Evolutionary conservation across 345 rosid genomes (phyloP).

Genomic region (Iberis pinnata): DNA sequence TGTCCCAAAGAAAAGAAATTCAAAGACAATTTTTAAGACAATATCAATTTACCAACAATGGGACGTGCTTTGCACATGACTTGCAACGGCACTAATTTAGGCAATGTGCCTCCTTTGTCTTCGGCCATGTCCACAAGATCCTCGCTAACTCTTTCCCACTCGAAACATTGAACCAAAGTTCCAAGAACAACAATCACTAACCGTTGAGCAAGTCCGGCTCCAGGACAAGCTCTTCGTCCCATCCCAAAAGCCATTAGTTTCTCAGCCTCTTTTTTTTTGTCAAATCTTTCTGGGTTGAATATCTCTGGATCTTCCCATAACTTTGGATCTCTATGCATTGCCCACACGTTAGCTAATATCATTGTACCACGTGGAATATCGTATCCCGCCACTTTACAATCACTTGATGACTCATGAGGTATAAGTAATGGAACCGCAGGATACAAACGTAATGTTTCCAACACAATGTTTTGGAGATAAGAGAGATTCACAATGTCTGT

Average conservation of each 20-base stretch:
- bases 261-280: slow-evolving; percentile 11
- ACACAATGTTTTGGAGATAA: slow-evolving; percentile 37
- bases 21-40: neutral
- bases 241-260: slow-evolving; percentile 37
- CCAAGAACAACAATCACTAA: slow-evolving; percentile 31
- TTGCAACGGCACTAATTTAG: slow-evolving; percentile 28
- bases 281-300: slow-evolving; percentile 49
- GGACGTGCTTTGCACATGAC: slow-evolving; percentile 36
- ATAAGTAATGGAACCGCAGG: slow-evolving; percentile 40
- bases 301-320: slow-evolving; percentile 37
- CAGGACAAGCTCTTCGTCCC: slow-evolving; percentile 46
- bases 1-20: neutral
- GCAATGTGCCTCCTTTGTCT: slow-evolving; percentile 32
- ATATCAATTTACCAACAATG: slow-evolving; percentile 3
- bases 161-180: slow-evolving; percentile 39
- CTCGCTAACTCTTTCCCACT: slow-evolving; percentile 35
- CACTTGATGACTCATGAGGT: slow-evolving; percentile 40
- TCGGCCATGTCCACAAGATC: slow-evolving; percentile 39
- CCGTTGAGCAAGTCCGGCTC: slow-evolving; percentile 32
- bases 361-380: slow-evolving; percentile 41
- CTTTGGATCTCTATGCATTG: slow-evolving; percentile 45
- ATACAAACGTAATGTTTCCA: slow-evolving; percentile 36
- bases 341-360: slow-evolving; percentile 43
- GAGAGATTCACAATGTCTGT: slow-evolving; percentile 25
- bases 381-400: slow-evolving; percentile 40